Conservation (phyloP, 2,329 filamentous ascomycete species). For the Pseudocercospora vitis region DNA sequence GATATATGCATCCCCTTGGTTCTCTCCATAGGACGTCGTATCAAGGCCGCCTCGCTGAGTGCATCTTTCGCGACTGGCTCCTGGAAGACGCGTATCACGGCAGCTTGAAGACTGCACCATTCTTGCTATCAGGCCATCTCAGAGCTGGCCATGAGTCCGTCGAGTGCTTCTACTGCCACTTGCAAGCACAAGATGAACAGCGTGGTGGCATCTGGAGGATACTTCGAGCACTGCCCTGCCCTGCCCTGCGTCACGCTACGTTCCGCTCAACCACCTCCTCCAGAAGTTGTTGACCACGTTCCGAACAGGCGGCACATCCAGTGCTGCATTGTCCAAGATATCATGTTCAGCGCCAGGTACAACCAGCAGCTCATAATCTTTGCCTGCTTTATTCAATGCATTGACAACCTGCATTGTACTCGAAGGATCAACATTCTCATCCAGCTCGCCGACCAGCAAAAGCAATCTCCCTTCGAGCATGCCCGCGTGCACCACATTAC, state of each 20-base stretch:
- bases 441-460: constrained; percentile 14
- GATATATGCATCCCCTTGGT: too few relatives aligned
- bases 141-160: too few relatives aligned
- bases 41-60: too few relatives aligned
- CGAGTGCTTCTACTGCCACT: too few relatives aligned
- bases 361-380: constrained; percentile 15
- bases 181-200: too few relatives aligned
- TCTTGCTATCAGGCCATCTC: too few relatives aligned
- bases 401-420: constrained; percentile 18
- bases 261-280: constrained; percentile 7
- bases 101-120: too few relatives aligned
- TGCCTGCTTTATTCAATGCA: constrained; percentile 15
- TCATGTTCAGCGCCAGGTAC: constrained; percentile 12
- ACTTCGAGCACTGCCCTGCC: too few relatives aligned
- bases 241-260: background rate
- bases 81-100: too few relatives aligned
- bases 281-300: constrained; percentile 11
- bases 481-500: constrained; percentile 14
- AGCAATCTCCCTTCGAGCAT: constrained; percentile 9
- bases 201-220: too few relatives aligned
- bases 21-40: too few relatives aligned
- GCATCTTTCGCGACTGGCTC: too few relatives aligned
- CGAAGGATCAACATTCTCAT: constrained; percentile 14
- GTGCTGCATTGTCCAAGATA: background rate
- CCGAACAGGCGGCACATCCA: constrained; percentile 9